Evolutionary conservation across 2,329 filamentous ascomycete species (phyloP).

Genomic region (Paracoccidioides brasiliensis): DNA sequence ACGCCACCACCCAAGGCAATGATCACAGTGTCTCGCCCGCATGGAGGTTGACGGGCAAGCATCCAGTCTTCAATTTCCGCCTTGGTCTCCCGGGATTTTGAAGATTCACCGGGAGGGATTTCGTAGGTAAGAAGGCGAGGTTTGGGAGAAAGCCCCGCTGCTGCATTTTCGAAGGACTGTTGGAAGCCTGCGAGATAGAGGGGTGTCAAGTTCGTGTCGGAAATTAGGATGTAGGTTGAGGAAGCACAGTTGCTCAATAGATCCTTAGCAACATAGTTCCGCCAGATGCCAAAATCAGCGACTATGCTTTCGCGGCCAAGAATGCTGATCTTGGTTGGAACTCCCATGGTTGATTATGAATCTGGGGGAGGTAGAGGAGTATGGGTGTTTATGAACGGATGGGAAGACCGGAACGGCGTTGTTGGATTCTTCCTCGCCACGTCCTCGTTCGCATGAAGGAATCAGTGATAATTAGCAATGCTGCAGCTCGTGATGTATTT

Average conservation of each 20-base stretch:
- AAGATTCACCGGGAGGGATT: slow-evolving; percentile 83
- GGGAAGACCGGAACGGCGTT: background rate
- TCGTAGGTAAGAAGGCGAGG: slow-evolving; percentile 71
- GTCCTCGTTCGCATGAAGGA: background rate
- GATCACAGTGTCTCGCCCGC: slow-evolving; percentile 86
- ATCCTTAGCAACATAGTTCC: slow-evolving; percentile 66
- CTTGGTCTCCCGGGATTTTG: slow-evolving; percentile 87
- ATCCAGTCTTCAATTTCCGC: slow-evolving; percentile 97
- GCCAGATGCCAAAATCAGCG: slow-evolving; percentile 84
- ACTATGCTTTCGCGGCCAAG: slow-evolving; percentile 82
- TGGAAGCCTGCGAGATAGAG: slow-evolving; percentile 71
- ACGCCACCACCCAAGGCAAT: slow-evolving; percentile 92
- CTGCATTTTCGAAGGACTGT: slow-evolving; percentile 45
- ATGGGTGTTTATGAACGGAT: background rate
- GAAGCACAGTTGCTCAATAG: slow-evolving; percentile 64
- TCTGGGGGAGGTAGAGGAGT: background rate
- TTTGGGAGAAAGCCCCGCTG: slow-evolving; percentile 33
- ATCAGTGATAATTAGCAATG: background rate
- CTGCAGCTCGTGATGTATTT: slow-evolving; percentile 7
- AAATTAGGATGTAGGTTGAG: slow-evolving; percentile 91
- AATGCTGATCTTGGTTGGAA: slow-evolving; percentile 58
- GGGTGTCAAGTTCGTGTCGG: slow-evolving; percentile 79
- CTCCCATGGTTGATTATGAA: slow-evolving; percentile 6
- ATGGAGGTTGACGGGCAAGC: slow-evolving; percentile 64
- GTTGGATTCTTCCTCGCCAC: background rate